Evolutionary conservation across 1,284 basidiomycete species (phyloP).

Genomic region (Cryptococcus sp.): DNA sequence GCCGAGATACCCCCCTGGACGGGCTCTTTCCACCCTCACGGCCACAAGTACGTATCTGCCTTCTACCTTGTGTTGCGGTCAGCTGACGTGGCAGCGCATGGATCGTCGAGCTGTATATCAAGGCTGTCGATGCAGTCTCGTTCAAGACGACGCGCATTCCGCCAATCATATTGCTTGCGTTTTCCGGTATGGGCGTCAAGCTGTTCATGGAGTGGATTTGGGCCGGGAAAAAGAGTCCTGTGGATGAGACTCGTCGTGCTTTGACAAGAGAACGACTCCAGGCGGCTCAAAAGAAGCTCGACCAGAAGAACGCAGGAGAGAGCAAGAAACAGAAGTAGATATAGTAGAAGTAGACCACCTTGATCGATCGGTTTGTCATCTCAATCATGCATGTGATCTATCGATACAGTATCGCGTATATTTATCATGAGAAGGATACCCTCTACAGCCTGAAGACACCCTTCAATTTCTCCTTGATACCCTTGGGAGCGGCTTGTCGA

Average conservation of each 20-base stretch:
- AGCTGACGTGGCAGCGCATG: slow-evolving; percentile 14
- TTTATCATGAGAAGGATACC: too few relatives aligned
- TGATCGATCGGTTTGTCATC: too few relatives aligned
- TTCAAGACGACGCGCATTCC: slow-evolving; percentile 23
- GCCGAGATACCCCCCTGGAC: slow-evolving; percentile 22
- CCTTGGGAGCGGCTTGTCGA: slow-evolving; percentile 3
- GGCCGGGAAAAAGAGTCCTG: neutral
- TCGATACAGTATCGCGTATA: too few relatives aligned
- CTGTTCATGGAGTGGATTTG: neutral
- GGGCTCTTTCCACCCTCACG: slow-evolving; percentile 21
- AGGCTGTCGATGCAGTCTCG: slow-evolving; percentile 9
- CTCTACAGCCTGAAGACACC: too few relatives aligned
- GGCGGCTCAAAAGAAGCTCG: too few relatives aligned
- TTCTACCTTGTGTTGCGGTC: neutral
- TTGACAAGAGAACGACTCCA: too few relatives aligned
- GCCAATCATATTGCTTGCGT: slow-evolving; percentile 23
- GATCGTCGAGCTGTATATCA: slow-evolving; percentile 20
- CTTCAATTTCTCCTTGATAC: slow-evolving; percentile 2
- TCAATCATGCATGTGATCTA: too few relatives aligned
- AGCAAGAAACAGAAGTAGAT: too few relatives aligned
- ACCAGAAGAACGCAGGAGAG: too few relatives aligned
- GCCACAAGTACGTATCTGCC: slow-evolving; percentile 24
- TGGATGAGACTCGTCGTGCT: too few relatives aligned
- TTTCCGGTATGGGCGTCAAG: slow-evolving; percentile 13
- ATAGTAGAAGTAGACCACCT: too few relatives aligned